Conservation (phyloP, 2,329 filamentous ascomycete species). For the Alternaria brassicicola region DNA sequence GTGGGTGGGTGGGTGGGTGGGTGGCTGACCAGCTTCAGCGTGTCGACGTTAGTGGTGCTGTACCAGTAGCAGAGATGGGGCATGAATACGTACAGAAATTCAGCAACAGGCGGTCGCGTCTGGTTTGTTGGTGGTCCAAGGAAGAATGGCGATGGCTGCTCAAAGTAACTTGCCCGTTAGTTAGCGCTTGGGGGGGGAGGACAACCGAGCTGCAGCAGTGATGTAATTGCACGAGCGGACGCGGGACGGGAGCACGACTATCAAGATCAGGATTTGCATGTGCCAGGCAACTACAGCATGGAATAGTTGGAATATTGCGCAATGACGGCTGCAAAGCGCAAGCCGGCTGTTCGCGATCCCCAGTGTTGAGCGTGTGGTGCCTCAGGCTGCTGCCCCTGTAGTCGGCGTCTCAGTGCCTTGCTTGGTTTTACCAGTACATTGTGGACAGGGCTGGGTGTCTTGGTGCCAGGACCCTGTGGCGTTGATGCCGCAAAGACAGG, state of each 20-base stretch:
- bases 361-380: background rate
- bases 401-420: background rate
- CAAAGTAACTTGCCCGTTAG: slow-evolving; percentile 15
- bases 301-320: background rate
- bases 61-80: background rate
- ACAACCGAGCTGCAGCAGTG: slow-evolving; percentile 30
- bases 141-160: slow-evolving; percentile 18
- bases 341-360: background rate
- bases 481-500: background rate
- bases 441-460: background rate
- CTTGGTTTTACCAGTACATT: too few species aligned
- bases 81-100: slow-evolving; percentile 9
- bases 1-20: too few species aligned
- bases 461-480: background rate
- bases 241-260: slow-evolving; percentile 20
- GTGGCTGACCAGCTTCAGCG: slow-evolving; percentile 4
- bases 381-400: slow-evolving; percentile 11
- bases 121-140: slow-evolving; percentile 18
- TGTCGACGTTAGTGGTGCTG: slow-evolving; percentile 1
- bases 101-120: slow-evolving; percentile 6
- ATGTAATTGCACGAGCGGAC: slow-evolving; percentile 40
- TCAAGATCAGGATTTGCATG: slow-evolving; percentile 19
- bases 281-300: background rate
- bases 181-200: slow-evolving; percentile 21
- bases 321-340: background rate